phyloP scores from a whole-genome alignment of 176 grass and related monocot species.

The Cenchrus americanus region DNA sequence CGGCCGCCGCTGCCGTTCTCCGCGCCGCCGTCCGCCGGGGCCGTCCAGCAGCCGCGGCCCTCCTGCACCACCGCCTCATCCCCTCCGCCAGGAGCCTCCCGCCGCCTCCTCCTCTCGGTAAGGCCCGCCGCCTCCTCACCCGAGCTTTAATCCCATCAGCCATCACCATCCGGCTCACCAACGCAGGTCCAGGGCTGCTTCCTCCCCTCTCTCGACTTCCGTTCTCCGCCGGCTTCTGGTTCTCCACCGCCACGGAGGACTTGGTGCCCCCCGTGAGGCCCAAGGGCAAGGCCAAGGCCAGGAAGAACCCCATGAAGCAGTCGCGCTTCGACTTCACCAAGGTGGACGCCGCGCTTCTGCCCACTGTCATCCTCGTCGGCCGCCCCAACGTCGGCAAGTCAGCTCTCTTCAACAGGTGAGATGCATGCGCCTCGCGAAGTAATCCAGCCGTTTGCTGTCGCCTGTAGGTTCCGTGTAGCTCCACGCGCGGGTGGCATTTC shows the following conservation, averaged over 20 bases:
- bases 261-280: constrained; percentile 6
- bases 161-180: background rate
- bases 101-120: constrained; percentile 1
- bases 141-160: background rate
- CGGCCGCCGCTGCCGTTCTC: constrained; percentile 23
- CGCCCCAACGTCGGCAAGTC: constrained; percentile 98
- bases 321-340: constrained; percentile 82
- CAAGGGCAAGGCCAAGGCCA: constrained; percentile 61
- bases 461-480: background rate
- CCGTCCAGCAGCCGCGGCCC: background rate
- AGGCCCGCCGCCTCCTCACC: background rate
- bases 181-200: constrained; percentile 31
- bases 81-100: background rate
- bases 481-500: constrained; percentile 30
- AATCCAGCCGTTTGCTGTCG: background rate
- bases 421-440: too few relatives aligned
- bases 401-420: constrained; percentile 92
- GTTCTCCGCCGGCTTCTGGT: background rate
- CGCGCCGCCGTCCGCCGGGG: constrained; percentile 45
- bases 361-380: constrained; percentile 92
- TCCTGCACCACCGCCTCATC: constrained; percentile 6
- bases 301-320: constrained; percentile 71
- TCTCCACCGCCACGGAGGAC: constrained; percentile 7
- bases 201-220: constrained; percentile 18
- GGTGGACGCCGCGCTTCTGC: constrained; percentile 74